A percentile compares a stretch with the other conserved stretches of the same genome.
phyloP scores from a whole-genome alignment of 2,329 filamentous ascomycete species.

The Lasiodiplodia sp. region DNA sequence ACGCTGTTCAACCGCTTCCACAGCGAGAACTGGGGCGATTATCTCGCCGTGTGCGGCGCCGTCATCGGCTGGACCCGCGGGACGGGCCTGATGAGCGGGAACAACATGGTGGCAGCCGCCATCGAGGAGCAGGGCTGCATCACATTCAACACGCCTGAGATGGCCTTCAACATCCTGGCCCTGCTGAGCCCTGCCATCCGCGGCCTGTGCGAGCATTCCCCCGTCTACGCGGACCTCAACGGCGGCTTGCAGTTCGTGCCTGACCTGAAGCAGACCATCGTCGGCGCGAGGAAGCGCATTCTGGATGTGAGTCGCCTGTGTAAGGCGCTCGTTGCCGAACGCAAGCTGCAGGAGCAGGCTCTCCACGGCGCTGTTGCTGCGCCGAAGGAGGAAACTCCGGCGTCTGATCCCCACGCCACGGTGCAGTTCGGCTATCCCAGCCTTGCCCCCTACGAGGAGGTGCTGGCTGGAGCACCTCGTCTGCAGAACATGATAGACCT shows the following conservation, averaged over 20 bases:
- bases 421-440: conserved; percentile 26
- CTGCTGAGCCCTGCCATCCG: conserved; percentile 43
- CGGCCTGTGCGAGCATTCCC: conserved; percentile 43
- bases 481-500: conserved; percentile 50
- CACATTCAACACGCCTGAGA: conserved; percentile 52
- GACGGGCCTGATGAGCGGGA: conserved; percentile 53
- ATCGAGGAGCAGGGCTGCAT: conserved; percentile 46
- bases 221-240: conserved; percentile 49
- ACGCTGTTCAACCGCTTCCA: conserved; percentile 44
- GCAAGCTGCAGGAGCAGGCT: conserved; percentile 30
- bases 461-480: conserved; percentile 35
- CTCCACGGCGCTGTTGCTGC: not conserved
- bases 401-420: conserved; percentile 20
- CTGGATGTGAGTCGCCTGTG: conserved; percentile 27
- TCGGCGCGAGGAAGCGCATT: conserved; percentile 30
- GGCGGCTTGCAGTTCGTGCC: conserved; percentile 44
- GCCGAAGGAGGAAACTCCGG: not conserved
- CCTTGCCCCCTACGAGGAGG: conserved; percentile 31
- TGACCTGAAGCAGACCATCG: conserved; percentile 33
- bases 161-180: conserved; percentile 51
- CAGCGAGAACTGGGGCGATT: conserved; percentile 49
- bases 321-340: conserved; percentile 31
- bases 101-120: conserved; percentile 50
- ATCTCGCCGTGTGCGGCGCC: conserved; percentile 51
- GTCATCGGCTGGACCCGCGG: conserved; percentile 57